Base-by-base conservation (phyloP, 345 rosid species). In the Citrus medica region DNA sequence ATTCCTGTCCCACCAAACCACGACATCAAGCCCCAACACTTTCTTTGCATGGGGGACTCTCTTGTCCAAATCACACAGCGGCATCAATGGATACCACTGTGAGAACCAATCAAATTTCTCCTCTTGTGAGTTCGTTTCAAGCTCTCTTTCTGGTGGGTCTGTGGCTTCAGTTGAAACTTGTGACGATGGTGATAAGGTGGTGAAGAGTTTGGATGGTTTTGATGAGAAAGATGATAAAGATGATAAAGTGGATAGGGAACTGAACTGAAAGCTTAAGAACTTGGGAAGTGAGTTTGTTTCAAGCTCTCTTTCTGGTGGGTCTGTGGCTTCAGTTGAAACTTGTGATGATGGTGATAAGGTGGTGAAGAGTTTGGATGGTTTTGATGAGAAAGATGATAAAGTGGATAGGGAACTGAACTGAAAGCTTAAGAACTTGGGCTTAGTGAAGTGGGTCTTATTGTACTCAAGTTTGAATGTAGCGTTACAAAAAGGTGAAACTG, bases 1-100 rank as follows among this genome's bases (percentile, higher is more conserved):
- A 81, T 84, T 86, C 74, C 84, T 80, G 68, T 88, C 91, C 89
- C 91, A 88, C 89, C 91, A 88, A 28, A 88, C 88, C 71, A 86
- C 91, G 37, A 86, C 74, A 71, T 88, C 88, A 38, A 88, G 72
- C 9, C 91, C 91, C 81, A 88, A 27, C 51, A 88, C 86, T 38
- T 73, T 84, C 87, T 88, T 88, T 33, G 83, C 87, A 79, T 73
- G 89, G 8, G 89, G 87, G 59, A 78, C 79, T 68, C 88, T 83
- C 80, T 85, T 88, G 76, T 85, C 88, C 75, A 88, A 78, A 68
- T 88, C 88, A 70, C 85, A 88, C 16, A 85, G 82, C 9, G 88
- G 88, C 90, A 88, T 88, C 33, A 88, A 69, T 16, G 88, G 86
- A 46, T 88, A 85, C 90, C 90, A 88, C 35, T 82, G 86, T 6